A percentile compares a stretch with the other conserved stretches of the same genome.
Evolutionary conservation across 1,284 basidiomycete species (phyloP).

Genomic region (Bondarzewia mesenterica): DNA sequence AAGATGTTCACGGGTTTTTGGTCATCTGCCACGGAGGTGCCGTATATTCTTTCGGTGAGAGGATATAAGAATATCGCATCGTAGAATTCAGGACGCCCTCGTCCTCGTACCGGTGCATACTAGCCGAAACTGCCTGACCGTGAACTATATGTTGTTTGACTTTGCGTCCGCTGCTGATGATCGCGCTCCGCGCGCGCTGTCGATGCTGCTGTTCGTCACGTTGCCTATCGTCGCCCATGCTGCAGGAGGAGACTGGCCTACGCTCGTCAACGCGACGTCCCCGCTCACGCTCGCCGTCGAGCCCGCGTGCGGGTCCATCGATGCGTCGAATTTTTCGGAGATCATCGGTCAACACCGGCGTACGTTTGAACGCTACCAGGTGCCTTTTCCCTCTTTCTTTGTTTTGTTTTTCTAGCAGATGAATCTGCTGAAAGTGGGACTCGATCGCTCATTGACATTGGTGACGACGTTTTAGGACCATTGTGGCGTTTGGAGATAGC

Average conservation of each 20-base stretch:
- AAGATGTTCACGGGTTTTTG: too few relatives aligned
- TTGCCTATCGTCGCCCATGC: too few relatives aligned
- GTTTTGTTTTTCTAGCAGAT: too few relatives aligned
- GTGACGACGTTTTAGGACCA: not conserved
- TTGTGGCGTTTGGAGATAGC: constrained; percentile 1
- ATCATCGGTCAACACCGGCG: not conserved
- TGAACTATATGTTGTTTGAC: not conserved
- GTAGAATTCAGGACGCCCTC: too few relatives aligned
- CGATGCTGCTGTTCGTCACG: too few relatives aligned
- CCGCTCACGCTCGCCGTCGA: not conserved
- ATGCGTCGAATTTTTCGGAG: not conserved
- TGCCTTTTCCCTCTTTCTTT: not conserved
- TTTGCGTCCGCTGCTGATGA: not conserved
- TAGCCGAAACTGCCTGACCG: too few relatives aligned
- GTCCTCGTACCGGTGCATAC: too few relatives aligned
- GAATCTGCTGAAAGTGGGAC: not conserved
- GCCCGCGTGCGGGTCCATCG: not conserved
- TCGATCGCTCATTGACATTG: not conserved
- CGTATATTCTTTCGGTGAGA: too few relatives aligned
- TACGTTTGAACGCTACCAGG: not conserved
- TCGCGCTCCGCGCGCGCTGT: too few relatives aligned
- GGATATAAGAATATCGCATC: too few relatives aligned
- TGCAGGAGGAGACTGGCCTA: not conserved
- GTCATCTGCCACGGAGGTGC: too few relatives aligned
- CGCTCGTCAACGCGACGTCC: not conserved